Evolutionary conservation across 331 rosid genomes (phyloP).

Genomic region (Telfairia occidentalis): DNA sequence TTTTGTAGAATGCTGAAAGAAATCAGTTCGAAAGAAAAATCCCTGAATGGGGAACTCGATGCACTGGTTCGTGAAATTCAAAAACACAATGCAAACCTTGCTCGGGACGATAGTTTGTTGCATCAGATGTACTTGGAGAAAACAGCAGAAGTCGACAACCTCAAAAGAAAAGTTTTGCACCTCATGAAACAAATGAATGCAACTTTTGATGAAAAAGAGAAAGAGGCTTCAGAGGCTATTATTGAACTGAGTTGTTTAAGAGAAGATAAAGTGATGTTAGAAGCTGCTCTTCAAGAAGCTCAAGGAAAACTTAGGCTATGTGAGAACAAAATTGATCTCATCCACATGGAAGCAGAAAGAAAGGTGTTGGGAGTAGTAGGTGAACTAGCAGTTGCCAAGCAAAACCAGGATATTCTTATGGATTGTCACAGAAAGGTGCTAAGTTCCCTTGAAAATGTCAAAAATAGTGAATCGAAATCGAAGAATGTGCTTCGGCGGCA

Average conservation of each 20-base stretch:
- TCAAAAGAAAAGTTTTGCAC: neutral
- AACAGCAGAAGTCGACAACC: conserved; percentile 7
- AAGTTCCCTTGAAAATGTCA: conserved; percentile 17
- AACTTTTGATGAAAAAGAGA: conserved; percentile 7
- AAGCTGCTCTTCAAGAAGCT: conserved; percentile 16
- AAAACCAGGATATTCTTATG: conserved; percentile 16
- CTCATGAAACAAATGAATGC: conserved; percentile 7
- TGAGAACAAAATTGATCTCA: conserved; percentile 15
- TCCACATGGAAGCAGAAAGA: conserved; percentile 14
- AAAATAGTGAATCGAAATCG: conserved; percentile 26
- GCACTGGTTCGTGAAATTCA: neutral
- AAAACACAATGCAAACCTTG: conserved; percentile 11
- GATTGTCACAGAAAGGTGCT: conserved; percentile 7
- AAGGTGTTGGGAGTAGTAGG: neutral
- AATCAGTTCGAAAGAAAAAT: conserved; percentile 21
- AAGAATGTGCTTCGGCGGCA: conserved; percentile 17
- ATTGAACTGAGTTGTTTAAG: neutral
- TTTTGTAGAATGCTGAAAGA: conserved; percentile 26
- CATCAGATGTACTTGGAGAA: conserved; percentile 14
- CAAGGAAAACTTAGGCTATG: conserved; percentile 6
- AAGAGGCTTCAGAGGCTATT: neutral
- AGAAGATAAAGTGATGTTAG: conserved; percentile 2
- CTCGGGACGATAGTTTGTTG: conserved; percentile 13
- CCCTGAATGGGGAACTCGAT: neutral
- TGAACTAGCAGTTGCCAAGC: conserved; percentile 15